Percentiles rank a stretch among this genome's conserved stretches.
Conservation (phyloP, 257 asterid genomes). For the Solanum bulbocastanum region DNA sequence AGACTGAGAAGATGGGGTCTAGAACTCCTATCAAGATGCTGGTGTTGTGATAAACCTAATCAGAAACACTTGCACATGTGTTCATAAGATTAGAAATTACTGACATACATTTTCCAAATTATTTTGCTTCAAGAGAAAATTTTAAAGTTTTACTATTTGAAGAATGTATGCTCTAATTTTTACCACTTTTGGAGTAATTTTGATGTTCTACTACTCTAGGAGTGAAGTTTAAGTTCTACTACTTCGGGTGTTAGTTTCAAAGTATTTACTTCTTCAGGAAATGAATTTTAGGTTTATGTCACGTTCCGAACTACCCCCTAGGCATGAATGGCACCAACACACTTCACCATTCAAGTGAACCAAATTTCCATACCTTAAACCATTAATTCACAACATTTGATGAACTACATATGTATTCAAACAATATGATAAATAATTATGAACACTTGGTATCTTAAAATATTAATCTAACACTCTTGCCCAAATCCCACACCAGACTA, state of each 20-base stretch:
- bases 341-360: background rate
- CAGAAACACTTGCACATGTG: too few species aligned
- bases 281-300: background rate
- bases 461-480: too few species aligned
- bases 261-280: background rate
- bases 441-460: background rate
- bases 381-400: background rate
- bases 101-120: background rate
- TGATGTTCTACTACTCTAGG: background rate
- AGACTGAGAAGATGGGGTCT: too few species aligned
- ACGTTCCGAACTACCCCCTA: background rate
- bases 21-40: too few species aligned
- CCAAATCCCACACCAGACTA: too few species aligned
- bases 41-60: too few species aligned
- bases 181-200: background rate
- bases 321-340: background rate
- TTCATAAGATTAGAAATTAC: too few species aligned
- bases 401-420: background rate
- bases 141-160: background rate
- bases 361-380: background rate
- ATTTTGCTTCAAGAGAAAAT: too few species aligned
- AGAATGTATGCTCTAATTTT: background rate
- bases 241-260: background rate
- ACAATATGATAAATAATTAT: background rate
- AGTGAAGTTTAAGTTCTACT: background rate